These are phyloP conservation scores for Picochlorum sp. DNA, from an alignment of 139 green algal species.

Conservation along the genomic window DNA sequence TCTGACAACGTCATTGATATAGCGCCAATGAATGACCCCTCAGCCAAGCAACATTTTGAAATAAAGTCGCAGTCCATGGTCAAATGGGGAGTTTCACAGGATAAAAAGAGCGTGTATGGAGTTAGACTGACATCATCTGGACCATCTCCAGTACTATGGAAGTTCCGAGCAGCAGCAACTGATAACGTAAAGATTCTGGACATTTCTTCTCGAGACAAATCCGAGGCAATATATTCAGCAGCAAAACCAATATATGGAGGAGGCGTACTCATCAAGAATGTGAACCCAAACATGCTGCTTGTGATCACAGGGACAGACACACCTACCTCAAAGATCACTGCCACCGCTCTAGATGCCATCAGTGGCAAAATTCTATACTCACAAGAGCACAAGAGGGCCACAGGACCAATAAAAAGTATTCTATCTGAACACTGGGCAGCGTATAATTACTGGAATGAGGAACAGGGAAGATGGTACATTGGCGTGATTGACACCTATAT, in stretches of 20 bases:
- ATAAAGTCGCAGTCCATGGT: conserved; percentile 4
- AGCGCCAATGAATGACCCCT: conserved; percentile 27
- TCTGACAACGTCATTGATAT: background rate
- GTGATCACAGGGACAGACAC: conserved; percentile 48
- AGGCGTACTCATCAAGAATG: conserved; percentile 82
- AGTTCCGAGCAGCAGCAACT: background rate
- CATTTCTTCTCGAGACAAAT: conserved; percentile 21
- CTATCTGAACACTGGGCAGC: conserved; percentile 76
- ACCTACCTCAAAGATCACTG: background rate
- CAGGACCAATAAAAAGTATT: conserved; percentile 64
- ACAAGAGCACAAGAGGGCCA: conserved; percentile 49
- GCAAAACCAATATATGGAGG: conserved; percentile 77
- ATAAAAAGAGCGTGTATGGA: conserved; percentile 15
- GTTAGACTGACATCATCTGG: conserved; percentile 5
- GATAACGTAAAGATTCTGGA: conserved; percentile 37
- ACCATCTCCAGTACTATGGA: conserved; percentile 25
- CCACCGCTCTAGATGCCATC: conserved; percentile 72
- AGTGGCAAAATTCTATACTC: conserved; percentile 69
- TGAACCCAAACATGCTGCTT: conserved; percentile 87
- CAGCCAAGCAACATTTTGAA: conserved; percentile 16
- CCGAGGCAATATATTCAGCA: conserved; percentile 49
- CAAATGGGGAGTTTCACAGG: conserved; percentile 25
- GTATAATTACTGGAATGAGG: conserved; percentile 63
- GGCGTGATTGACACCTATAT: conserved; percentile 45
- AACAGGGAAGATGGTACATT: conserved; percentile 44